Conservation (phyloP, 1,139 yeast species). For the Kluyveromyces sp. region DNA sequence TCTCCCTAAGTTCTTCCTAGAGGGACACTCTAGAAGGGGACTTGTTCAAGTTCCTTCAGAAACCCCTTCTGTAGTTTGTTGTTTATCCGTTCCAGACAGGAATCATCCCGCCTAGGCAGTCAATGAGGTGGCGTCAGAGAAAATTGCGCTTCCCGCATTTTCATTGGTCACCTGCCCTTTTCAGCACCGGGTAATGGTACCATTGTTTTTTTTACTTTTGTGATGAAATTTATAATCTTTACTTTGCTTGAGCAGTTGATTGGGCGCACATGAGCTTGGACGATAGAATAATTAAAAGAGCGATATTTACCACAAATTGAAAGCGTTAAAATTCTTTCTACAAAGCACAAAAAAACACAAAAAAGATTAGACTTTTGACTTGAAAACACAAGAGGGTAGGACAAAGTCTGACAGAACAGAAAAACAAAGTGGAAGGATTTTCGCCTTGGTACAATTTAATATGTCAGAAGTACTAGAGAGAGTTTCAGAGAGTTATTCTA, state of each 20-base stretch:
- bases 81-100: slow-evolving; percentile 3
- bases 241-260: neutral
- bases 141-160: neutral
- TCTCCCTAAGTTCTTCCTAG: neutral
- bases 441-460: too few relatives aligned
- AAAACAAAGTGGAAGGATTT: slow-evolving; percentile 16
- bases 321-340: neutral
- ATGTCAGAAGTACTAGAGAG: too few relatives aligned
- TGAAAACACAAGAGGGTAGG: slow-evolving; percentile 4
- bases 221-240: neutral
- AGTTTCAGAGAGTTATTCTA: too few relatives aligned
- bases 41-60: slow-evolving; percentile 3
- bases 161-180: slow-evolving; percentile 1
- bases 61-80: slow-evolving; percentile 1
- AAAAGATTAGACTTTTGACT: slow-evolving; percentile 1
- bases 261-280: too few relatives aligned
- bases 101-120: slow-evolving; percentile 3
- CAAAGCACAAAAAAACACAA: neutral
- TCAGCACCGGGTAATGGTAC: neutral
- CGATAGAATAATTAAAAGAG: neutral
- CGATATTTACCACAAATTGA: neutral
- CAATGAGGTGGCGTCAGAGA: neutral
- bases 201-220: neutral
- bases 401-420: slow-evolving; percentile 4
- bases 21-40: neutral